These are phyloP conservation scores for Venturia oleaginea DNA, from an alignment of 2,329 filamentous ascomycete genomes.

Conservation along the genomic window DNA sequence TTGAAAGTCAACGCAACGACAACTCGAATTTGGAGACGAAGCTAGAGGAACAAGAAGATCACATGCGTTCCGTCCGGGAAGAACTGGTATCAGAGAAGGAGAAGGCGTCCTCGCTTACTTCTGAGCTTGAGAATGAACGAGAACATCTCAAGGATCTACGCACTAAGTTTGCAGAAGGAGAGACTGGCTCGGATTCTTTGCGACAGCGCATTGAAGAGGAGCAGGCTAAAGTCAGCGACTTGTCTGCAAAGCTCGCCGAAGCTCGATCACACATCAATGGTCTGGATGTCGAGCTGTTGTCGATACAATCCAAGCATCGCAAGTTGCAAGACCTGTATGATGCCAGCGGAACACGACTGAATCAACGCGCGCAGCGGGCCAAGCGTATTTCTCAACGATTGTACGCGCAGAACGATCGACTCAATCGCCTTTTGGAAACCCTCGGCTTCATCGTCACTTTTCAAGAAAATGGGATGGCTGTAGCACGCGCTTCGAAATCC, in stretches of 20 bases:
- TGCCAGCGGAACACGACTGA: conserved; percentile 45
- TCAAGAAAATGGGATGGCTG: conserved; percentile 61
- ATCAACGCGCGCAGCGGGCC: conserved; percentile 61
- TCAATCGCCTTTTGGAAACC: conserved; percentile 75
- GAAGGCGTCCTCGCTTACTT: conserved; percentile 36
- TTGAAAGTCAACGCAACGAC: conserved; percentile 31
- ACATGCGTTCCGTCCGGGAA: conserved; percentile 29
- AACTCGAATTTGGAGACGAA: conserved; percentile 24
- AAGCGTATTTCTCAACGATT: conserved; percentile 78
- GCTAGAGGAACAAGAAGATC: conserved; percentile 29
- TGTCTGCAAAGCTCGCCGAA: conserved; percentile 63
- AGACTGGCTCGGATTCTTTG: conserved; percentile 72
- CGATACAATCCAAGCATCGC: conserved; percentile 57
- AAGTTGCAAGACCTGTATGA: conserved; percentile 44
- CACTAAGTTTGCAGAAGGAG: conserved; percentile 67
- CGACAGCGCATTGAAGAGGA: conserved; percentile 67
- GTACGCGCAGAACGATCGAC: conserved; percentile 73
- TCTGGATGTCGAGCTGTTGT: conserved; percentile 65
- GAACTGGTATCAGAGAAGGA: conserved; percentile 40
- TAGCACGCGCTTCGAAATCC: conserved; percentile 59
- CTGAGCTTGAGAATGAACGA: conserved; percentile 56
- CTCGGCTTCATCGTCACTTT: conserved; percentile 76
- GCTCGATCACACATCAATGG: conserved; percentile 67
- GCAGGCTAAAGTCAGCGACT: conserved; percentile 57
- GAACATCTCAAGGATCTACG: conserved; percentile 60